phyloP scores from a whole-genome alignment of 208 protist genomes.

The Acanthamoeba royreba region DNA sequence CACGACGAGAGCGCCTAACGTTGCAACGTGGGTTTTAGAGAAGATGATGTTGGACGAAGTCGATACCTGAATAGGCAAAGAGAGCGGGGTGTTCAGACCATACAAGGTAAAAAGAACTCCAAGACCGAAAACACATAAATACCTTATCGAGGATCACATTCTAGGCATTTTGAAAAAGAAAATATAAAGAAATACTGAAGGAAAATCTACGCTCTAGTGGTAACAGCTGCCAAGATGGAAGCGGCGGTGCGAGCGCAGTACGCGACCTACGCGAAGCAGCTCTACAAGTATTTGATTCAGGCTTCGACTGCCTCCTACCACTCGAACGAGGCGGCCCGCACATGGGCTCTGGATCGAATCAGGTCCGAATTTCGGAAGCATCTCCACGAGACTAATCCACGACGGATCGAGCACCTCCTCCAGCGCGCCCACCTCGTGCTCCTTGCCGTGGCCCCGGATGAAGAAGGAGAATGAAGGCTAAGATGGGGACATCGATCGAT shows the following conservation, averaged over 20 bases:
- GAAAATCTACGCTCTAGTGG: no score
- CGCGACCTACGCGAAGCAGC: conserved; percentile 17
- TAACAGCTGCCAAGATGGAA: neutral
- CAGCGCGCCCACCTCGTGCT: neutral
- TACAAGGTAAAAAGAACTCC: no score
- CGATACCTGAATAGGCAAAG: no score
- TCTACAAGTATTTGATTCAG: conserved; percentile 31
- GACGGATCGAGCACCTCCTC: conserved; percentile 1
- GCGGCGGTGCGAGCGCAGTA: conserved; percentile 2
- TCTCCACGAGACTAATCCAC: neutral
- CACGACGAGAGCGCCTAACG: no score
- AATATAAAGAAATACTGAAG: no score
- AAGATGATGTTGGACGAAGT: no score
- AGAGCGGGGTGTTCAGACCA: no score
- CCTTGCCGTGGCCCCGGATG: neutral
- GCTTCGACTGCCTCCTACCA: neutral
- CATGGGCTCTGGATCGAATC: conserved; percentile 15
- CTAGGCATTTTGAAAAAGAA: no score
- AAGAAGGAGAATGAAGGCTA: neutral
- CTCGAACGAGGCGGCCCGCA: neutral
- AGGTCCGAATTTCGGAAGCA: neutral
- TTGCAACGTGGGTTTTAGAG: no score
- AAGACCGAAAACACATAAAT: no score
- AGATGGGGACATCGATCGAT: no score
- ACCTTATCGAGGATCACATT: no score